Base-by-base conservation (phyloP, 805 yeast genomes). In the Danielia oregonensis region DNA sequence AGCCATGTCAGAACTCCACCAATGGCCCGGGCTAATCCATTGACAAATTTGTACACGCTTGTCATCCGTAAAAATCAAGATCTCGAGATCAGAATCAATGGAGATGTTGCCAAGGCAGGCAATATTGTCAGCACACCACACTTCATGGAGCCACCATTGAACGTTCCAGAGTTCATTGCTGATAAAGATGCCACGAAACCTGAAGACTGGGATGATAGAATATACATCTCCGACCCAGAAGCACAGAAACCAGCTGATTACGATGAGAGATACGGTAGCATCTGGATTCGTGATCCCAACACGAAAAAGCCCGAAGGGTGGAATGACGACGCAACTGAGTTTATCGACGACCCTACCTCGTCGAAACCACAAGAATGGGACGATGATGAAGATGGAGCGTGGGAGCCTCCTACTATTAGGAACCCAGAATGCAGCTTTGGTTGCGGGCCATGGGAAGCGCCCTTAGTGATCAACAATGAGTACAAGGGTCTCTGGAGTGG, bases 321-420 rank as follows among this genome's bases (percentile, higher is more conserved):
- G 97, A 76, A 78, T 46, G 50, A 47, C 14, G 49, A 44, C 35
- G 95, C 82, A 50, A 72, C 75, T 8, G 69, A 61, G 40, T 74
- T 60, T 40, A 76, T 89, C 37, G 60, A 72, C 8, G 93, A 88
- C 55, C 87, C 94, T 25, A 68, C 65, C 2, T 81, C 86, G 18
- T 52, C 40, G 21, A 74, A 70, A 49, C 96, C 96, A 13, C 82
- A 68, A 29, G 81, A 74, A 51, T 88, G 96, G 96, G 85, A 85
- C 53, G 95, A 86, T 26, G 89, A 81, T 46, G 89, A 83, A 54
- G 95, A 87, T 54, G 96, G 96, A 4, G 80, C 72, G 50, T 89
- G 94, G 94, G 50, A 65, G 27, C 82, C 88, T 2, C 88, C 91
- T 17, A 57, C 67, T 30, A 68, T 87, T 30, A 65, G 64, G 29